phyloP scores from a whole-genome alignment of 2,329 filamentous ascomycete genomes.

The Neurospora sp. region DNA sequence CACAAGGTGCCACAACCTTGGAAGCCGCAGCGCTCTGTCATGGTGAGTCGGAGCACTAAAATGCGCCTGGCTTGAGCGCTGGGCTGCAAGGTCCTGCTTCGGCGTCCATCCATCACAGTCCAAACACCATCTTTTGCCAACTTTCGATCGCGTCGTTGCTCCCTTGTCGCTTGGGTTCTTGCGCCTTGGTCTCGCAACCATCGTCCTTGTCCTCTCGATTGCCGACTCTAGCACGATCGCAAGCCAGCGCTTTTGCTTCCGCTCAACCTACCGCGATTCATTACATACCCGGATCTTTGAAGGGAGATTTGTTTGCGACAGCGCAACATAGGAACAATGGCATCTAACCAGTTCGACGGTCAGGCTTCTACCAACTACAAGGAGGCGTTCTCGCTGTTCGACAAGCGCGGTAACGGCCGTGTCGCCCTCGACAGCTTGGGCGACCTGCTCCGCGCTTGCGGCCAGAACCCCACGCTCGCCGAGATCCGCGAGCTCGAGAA shows the following conservation, averaged over 20 bases:
- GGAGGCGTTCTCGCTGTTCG: conserved; percentile 98
- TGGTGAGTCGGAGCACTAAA: conserved; percentile 7
- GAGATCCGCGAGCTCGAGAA: conserved; percentile 93
- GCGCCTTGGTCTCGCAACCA: background rate
- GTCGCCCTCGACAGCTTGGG: conserved; percentile 80
- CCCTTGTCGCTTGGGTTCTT: background rate
- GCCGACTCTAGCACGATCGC: background rate
- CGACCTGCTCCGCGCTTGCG: conserved; percentile 90
- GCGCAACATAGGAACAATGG: conserved; percentile 25
- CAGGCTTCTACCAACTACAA: conserved; percentile 96
- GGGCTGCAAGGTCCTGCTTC: background rate
- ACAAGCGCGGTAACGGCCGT: conserved; percentile 95
- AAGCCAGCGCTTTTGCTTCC: background rate
- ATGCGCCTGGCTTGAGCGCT: conserved; percentile 10
- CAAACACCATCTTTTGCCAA: background rate
- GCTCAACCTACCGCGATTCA: background rate
- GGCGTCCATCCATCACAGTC: background rate
- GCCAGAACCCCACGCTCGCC: conserved; percentile 90
- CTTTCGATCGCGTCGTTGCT: background rate
- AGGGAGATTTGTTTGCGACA: background rate
- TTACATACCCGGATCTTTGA: background rate
- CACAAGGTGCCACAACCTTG: conserved; percentile 3
- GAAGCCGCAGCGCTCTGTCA: background rate
- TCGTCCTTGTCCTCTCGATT: background rate
- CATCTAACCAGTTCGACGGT: conserved; percentile 42